phyloP scores from a whole-genome alignment of 176 grass and related monocot genomes.

The Aegilops umbellulata region DNA sequence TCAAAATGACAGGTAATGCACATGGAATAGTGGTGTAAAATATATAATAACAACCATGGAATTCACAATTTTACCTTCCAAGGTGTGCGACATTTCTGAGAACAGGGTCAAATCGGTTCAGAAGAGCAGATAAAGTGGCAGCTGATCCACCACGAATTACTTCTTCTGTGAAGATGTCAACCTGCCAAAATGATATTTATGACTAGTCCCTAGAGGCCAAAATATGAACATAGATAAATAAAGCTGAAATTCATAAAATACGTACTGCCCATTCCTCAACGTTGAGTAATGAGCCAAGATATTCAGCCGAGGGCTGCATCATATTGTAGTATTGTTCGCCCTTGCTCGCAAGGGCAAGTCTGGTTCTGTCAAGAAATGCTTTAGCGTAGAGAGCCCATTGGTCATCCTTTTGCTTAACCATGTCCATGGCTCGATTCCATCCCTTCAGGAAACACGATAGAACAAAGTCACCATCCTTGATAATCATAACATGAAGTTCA shows the following conservation, averaged over 20 bases:
- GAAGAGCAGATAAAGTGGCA: constrained; percentile 88
- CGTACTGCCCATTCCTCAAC: constrained; percentile 83
- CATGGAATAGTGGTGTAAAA: not conserved
- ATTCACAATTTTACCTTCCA: constrained; percentile 63
- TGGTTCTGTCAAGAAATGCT: constrained; percentile 92
- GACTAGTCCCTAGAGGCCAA: constrained; percentile 19
- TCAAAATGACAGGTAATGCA: not conserved
- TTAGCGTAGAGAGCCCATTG: constrained; percentile 93
- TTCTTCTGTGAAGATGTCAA: constrained; percentile 96
- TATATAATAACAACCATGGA: not conserved
- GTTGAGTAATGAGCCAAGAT: constrained; percentile 84
- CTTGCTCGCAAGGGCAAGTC: constrained; percentile 89
- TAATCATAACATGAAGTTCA: not conserved
- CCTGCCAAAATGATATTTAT: constrained; percentile 38
- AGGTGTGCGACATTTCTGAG: constrained; percentile 79
- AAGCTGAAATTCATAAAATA: constrained; percentile 36
- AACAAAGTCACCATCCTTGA: constrained; percentile 18
- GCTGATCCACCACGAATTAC: constrained; percentile 96
- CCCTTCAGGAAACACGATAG: constrained; percentile 61
- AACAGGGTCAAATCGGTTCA: constrained; percentile 96
- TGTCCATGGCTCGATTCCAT: constrained; percentile 81
- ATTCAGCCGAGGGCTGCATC: constrained; percentile 90
- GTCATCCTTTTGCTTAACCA: constrained; percentile 68
- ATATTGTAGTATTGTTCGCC: constrained; percentile 81
- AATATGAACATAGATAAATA: constrained; percentile 10